Conservation (phyloP, 176 grass and related monocot species). For the Phragmites australis region DNA sequence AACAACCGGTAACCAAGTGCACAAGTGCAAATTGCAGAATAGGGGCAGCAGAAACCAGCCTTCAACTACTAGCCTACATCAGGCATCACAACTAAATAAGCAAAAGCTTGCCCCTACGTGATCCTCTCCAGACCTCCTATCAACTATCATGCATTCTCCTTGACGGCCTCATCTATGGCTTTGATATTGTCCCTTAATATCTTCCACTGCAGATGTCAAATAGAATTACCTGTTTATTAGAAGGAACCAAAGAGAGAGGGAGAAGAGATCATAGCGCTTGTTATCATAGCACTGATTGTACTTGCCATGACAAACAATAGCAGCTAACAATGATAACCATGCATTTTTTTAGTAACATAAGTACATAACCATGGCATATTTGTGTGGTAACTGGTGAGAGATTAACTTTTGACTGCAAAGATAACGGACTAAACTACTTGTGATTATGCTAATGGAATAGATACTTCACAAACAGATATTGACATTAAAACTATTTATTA, state of each 20-base stretch:
- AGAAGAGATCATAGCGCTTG: background rate
- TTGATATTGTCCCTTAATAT: constrained; percentile 50
- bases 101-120: background rate
- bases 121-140: background rate
- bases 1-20: background rate
- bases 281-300: background rate
- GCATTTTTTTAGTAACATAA: background rate
- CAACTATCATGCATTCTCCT: constrained; percentile 45
- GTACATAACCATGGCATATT: background rate
- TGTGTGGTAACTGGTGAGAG: background rate
- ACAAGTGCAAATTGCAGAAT: background rate
- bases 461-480: background rate
- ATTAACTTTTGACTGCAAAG: background rate
- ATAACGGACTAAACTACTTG: background rate
- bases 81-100: background rate
- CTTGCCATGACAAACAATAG: background rate
- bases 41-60: background rate
- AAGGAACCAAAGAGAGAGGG: background rate
- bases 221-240: background rate
- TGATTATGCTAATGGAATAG: background rate
- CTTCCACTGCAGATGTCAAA: constrained; percentile 45
- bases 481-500: constrained; percentile 5
- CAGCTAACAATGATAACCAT: background rate
- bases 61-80: background rate
- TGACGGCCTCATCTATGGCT: constrained; percentile 44